A percentile compares a stretch with the other conserved stretches of the same genome.
Conservation (phyloP, 805 yeast species). For the Myxozyma nipponensis region DNA sequence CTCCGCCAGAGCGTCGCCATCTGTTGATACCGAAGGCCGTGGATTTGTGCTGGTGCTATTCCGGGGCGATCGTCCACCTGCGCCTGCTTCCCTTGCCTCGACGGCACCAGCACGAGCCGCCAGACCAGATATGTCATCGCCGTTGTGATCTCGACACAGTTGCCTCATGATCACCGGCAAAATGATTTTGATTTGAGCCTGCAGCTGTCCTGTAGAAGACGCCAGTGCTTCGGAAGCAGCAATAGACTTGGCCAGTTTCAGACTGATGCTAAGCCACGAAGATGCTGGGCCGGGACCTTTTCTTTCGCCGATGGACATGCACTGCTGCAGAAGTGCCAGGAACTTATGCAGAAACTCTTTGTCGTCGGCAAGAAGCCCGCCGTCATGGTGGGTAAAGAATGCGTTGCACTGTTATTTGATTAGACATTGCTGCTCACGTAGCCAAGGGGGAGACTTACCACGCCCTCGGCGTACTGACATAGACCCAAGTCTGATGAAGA, state of each 20-base stretch:
- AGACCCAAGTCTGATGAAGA: constrained; percentile 58
- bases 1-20: constrained; percentile 5
- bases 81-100: background rate
- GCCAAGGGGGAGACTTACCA: constrained; percentile 6
- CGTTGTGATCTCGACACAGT: constrained; percentile 7
- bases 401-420: constrained; percentile 28
- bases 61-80: constrained; percentile 3
- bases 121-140: constrained; percentile 7
- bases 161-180: constrained; percentile 17
- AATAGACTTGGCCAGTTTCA: constrained; percentile 20
- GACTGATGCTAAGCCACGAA: background rate
- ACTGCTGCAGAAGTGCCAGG: constrained; percentile 35
- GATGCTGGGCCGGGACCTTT: background rate
- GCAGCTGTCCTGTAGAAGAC: constrained; percentile 15
- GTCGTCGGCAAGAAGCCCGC: constrained; percentile 64
- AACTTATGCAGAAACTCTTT: constrained; percentile 51
- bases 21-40: background rate
- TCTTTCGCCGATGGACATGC: constrained; percentile 16
- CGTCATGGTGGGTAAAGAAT: constrained; percentile 53
- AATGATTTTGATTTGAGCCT: constrained; percentile 14
- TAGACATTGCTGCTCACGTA: background rate
- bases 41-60: constrained; percentile 1
- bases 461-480: constrained; percentile 46
- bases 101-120: background rate
- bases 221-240: constrained; percentile 26